phyloP scores from a whole-genome alignment of 768 basidiomycete species.

The Agaricus blazei region DNA sequence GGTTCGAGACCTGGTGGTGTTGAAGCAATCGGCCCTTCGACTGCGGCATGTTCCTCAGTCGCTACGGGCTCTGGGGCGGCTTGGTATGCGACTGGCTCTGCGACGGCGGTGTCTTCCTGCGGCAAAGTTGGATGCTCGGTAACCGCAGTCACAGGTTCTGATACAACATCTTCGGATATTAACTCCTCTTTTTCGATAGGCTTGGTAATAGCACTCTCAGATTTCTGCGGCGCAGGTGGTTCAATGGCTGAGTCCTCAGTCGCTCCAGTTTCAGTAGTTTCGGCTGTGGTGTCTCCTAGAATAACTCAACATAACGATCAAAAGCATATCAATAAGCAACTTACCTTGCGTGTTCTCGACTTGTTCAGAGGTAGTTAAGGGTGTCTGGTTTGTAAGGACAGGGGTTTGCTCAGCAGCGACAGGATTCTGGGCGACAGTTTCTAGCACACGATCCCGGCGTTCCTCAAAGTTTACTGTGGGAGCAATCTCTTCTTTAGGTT shows the following conservation, averaged over 20 bases:
- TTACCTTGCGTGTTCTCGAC: too few relatives aligned
- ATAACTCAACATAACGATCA: neutral
- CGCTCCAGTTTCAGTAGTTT: neutral
- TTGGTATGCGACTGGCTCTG: too few relatives aligned
- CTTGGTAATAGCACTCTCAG: neutral
- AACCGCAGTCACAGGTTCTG: neutral
- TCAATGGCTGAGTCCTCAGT: constrained; percentile 8
- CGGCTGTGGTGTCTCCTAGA: neutral
- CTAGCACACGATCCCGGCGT: neutral
- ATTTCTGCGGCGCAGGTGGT: constrained; percentile 3
- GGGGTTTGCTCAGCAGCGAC: constrained; percentile 10
- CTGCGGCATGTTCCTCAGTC: too few relatives aligned
- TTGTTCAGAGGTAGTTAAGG: too few relatives aligned
- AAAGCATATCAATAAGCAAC: constrained; percentile 2
- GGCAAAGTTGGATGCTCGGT: neutral
- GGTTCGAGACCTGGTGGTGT: too few relatives aligned
- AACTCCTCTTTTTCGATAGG: constrained; percentile 3
- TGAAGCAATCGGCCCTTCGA: too few relatives aligned
- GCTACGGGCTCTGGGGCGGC: too few relatives aligned
- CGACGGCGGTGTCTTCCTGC: too few relatives aligned
- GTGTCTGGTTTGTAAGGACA: neutral
- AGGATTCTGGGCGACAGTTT: neutral
- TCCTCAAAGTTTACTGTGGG: neutral
- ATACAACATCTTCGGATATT: neutral
- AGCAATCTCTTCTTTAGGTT: neutral